Evolutionary conservation across 1,139 yeast genomes (phyloP), one percentile per base, ranked within the genome.

Genomic region (Suhomyces yuchorum): DNA sequence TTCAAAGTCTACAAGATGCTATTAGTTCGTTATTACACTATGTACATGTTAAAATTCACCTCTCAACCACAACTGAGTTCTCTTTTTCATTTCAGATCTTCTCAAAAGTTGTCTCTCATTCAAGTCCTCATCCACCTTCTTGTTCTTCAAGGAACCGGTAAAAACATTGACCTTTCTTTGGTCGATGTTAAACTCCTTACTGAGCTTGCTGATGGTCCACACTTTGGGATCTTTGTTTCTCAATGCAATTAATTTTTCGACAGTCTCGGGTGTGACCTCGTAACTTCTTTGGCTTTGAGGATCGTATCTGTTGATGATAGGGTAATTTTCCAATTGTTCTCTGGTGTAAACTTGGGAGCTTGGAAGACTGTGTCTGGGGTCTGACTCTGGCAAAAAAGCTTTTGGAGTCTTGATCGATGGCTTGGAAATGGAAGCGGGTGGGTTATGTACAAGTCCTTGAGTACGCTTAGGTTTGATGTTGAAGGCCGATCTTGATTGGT

Each of bases 131-230:
- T 57, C 52, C 37, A 43, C 53, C 41, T 37, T 39, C 49, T 46
- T 54, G 50, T 46, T 59, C 51, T 35, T 52, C 53, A 50, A 53
- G 28, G 43, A 53, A 48, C 52, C 62, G 7, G 70, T 60, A 38
- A 68, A 53, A 5, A 65, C 70, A 48, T 68, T 68, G 43, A 67
- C 63, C 44, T 64, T 63, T 42, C 56, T 56, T 37, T 57, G 56
- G 35, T 63, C 62, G n/a, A 74, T 63, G 30, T 63, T 70, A 61
- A 80, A 92, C 65, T 85, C 77, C 51, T 77, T 73, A 26, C 91
- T 90, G 51, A 92, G 74, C 24, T 78, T 81, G 50, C 80, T 77
- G 56, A 91, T 78, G 15, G 93, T 82, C 84, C 90, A 83, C 48
- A 66, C 69, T 32, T 65, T 70, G 0, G 93, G 93, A 54, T 90